Base-by-base conservation (phyloP, 2,329 filamentous ascomycete genomes). In the Calcarisporium arbuscula region DNA sequence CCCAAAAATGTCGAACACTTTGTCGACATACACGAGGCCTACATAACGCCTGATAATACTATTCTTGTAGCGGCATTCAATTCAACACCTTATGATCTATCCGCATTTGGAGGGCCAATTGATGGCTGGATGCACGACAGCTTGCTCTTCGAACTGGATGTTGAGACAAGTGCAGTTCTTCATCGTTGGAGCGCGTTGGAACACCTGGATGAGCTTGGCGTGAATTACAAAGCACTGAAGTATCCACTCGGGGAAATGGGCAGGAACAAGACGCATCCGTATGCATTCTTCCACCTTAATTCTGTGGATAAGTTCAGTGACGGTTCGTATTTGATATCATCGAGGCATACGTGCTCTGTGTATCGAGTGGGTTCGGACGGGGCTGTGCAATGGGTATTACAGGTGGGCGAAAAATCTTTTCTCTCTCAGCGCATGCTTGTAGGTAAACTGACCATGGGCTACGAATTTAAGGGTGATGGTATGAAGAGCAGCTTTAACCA, bases 101-200 rank as follows among this genome's bases (percentile, higher is more conserved):
- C 41, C 0, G 5, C n/a, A 0, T 30, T 52, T 9, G 47, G 50
- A 2, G 51, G 51, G 1, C 23, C 22, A 3, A n/a, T 15, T 4
- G 18, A 40, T 1, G 49, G 44, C 0, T 51, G 31, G 11, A 34
- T 54, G 2, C 16, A 33, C 0, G 60, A 67, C 39, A 52, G 49
- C 15, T 37, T 62, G 21, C 54, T 67, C 35, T 63, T 57, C 36
- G 64, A 67, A 39, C 49, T 68, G n/a, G 61, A 67, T 28, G 46
- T 64, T 8, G 47, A 51, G 21, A 65, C 61, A 0, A 50, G 52
- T 18, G 47, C 63, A 17, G 43, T 67, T 3, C 36, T 67, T 2
- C 67, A 61, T 35, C 45, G 38, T 6, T 68, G 65, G 65, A 62
- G 56, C 22, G 50, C 60, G 3, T 40, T 64, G 1, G 56, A 57